Base-by-base conservation (phyloP, 441 rosid species). In the Populus hybrid region DNA sequence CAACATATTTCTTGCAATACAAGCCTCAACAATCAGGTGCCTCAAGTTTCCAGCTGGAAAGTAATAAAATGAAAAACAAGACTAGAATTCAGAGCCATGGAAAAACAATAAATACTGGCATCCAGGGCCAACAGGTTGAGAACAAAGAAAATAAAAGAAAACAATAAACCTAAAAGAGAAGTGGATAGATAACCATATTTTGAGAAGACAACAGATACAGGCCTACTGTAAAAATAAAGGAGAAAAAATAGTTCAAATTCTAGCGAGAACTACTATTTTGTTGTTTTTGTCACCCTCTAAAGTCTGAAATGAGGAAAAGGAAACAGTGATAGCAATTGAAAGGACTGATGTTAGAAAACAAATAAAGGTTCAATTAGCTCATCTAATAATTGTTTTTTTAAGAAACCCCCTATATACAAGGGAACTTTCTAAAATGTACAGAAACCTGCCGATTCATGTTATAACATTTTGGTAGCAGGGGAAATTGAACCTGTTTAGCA, bases 21-120 rank as follows among this genome's bases (percentile, higher is more conserved):
- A 94, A 75, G 98, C 96, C 91, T 94, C 98, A 70, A 97, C 98
- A 77, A 97, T 89, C 82, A 97, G 89, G 87, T 97, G 99, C 66
- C 94, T 89, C 99, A 97, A 81, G 88, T 94, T 92, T 78, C 98
- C 99, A 80, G 92, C 99, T 97, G 91, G 28, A 69, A 61, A 59
- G 74, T 23, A 23, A 42, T 68, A 65, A 32, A 36, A 59, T 9
- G 6, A 4, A 61, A 59, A 38, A 12, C 71, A 82, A 53, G 79
- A 80, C 79, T 78, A 14, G 69, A 83, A 82, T 53, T 70, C 65
- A 76, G 70, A 80, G 72, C 46, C 50, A 67, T 50, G 36, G 40
- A 75, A 71, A 53, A 67, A 53, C 34, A 69, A 71, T 32, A 78
- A 34, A 75, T 3, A 18, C 61, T 53, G 61, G n/a, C 61, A 53